Base-by-base conservation (phyloP, 2,329 filamentous ascomycete genomes). In the Pseudopyricularia cyperi region DNA sequence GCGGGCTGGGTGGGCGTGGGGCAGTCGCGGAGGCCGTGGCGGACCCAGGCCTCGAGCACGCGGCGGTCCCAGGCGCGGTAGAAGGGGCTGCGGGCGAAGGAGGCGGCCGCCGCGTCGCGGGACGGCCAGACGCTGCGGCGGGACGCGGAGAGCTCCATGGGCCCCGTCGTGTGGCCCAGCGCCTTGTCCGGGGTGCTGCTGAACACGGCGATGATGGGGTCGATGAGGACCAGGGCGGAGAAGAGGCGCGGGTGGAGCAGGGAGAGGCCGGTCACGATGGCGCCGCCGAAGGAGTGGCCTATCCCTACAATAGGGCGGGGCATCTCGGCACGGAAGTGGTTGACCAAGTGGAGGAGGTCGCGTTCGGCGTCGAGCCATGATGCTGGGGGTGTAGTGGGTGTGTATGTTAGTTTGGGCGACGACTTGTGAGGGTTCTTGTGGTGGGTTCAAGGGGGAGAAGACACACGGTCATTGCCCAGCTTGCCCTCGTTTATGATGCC, bases 231-330 rank as follows among this genome's bases (percentile, higher is more conserved):
- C 7, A 95, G 67, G 7, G 80, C 78, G 55, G 82, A 77, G 57
- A 96, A 75, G 19, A 96, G 79, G 7, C 89, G 84, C 2, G 91
- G 89, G 66, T 95, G 85, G 58, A 89, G 76, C 11, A 91, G 71
- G 4, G 87, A 72, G 15, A 91, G 72, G 58, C 88, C 82, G 52
- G 78, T 74, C 52, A 96, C 74, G 54, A 86, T 79, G 62, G 79
- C 80, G 57, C 77, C 89, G 58, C 91, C 91, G 73, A 95, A 90
- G 59, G 88, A 95, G 68, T 97, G 91, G 15, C 89, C 91, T 28
- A 97, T 67, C 53, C 87, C 90, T 56, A 96, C 68, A 19, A 96
- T 72, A 2, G 91, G 91, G 1, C 85, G 84, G 12, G 87, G 85
- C 77, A 93, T 89, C 55, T 86, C 73, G 14, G 75, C 70, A 42